Percentiles rank a stretch among this genome's conserved stretches.
Conservation (phyloP, 1,284 basidiomycete genomes). For the Anthracocystis panici-leucophaei region DNA sequence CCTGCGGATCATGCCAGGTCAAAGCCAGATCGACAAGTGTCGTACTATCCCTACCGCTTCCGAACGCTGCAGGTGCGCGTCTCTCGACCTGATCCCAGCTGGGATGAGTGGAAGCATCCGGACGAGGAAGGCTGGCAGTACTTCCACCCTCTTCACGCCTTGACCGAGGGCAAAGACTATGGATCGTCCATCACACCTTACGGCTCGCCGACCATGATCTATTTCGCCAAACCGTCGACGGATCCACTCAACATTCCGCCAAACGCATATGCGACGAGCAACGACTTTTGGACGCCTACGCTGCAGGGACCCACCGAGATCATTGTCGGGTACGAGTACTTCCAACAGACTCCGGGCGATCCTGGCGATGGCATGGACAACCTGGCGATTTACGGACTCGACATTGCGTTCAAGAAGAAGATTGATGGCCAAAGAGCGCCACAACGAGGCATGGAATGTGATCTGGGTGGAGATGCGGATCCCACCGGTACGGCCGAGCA, state of each 20-base stretch:
- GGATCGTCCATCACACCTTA: constrained; percentile 47
- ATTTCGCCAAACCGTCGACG: constrained; percentile 47
- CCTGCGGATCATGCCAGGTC: constrained; percentile 50
- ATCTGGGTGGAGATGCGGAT: constrained; percentile 44
- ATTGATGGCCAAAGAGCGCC: constrained; percentile 24
- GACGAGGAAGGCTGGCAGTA: constrained; percentile 57
- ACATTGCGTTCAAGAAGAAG: constrained; percentile 49
- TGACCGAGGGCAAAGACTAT: constrained; percentile 49
- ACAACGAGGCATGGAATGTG: constrained; percentile 44
- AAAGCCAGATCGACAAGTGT: constrained; percentile 34
- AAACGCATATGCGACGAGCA: constrained; percentile 48
- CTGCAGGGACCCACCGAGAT: constrained; percentile 52
- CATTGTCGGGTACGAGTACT: constrained; percentile 54
- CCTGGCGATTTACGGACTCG: constrained; percentile 52
- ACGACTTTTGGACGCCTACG: constrained; percentile 50
- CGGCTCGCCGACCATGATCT: constrained; percentile 51
- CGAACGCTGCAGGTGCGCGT: constrained; percentile 57
- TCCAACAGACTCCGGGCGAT: constrained; percentile 58
- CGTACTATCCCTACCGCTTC: constrained; percentile 58
- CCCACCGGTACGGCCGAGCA: constrained; percentile 19
- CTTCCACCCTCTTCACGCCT: constrained; percentile 58
- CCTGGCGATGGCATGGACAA: constrained; percentile 60
- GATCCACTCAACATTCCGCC: constrained; percentile 45
- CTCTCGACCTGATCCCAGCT: constrained; percentile 46
- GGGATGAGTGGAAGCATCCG: constrained; percentile 50